Evolutionary conservation across 257 asterid genomes (phyloP), one percentile per base, ranked within the genome.

Genomic region (Mentha longifolia): DNA sequence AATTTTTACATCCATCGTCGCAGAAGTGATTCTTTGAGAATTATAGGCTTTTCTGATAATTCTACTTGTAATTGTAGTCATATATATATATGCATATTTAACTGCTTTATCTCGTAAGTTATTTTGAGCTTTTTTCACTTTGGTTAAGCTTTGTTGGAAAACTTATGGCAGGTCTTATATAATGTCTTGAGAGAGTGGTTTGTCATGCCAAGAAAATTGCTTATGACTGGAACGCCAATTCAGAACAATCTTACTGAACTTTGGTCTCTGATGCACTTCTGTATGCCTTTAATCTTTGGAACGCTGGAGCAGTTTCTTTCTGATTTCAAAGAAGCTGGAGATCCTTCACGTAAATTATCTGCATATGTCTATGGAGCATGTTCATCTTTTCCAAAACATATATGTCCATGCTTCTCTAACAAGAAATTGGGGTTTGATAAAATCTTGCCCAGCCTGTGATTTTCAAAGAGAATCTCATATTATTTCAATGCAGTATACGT

Each of bases 181-280:
- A 83, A 69, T 74, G 84, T 85, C 49, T 84, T 94, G 71, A 78
- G 77, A 67, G 92, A 86, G 74, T 85, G 71, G 62, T 94, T 85
- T 81, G 68, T 88, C 80, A 84, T 91, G 82, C 97, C 99, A 66
- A 81, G 99, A 70, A 92, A 85, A 71, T 80, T 94, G 87, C 85
- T 94, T 84, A 85, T 94, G 90, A 91, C 97, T 17, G 98, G 98
- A 80, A 94, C 98, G 28, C 98, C 98, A 52, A 85, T 94, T 72
- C 98, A 94, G 79, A 94, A 94, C 86, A 94, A 86, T 80, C 88
- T 94, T 31, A 72, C 90, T 41, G 98, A 91, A 80, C 96, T 91
- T 73, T 94, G 97, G 98, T 96, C 97, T 45, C 80, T 94, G 87
- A 84, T 85, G 90, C 93, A 87, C 79, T 91, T 94, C 80, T 87